Percentiles rank a stretch among this genome's conserved stretches.
phyloP scores from a whole-genome alignment of 23 red algal genomes.

The Cyanidium caldarium region DNA sequence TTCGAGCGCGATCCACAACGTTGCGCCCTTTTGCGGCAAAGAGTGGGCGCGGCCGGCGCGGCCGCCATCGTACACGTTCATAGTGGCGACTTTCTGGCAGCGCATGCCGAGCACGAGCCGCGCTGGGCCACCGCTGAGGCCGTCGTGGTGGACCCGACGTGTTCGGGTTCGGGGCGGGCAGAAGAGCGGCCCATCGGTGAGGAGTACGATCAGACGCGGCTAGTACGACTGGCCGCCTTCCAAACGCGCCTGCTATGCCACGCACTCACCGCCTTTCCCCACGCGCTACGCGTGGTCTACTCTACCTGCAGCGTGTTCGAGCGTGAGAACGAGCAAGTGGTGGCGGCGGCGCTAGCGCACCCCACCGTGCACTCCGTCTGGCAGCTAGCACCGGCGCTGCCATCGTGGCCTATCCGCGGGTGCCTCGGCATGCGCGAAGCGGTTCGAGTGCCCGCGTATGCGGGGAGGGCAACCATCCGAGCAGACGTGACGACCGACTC shows the following conservation, averaged over 20 bases:
- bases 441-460: neutral
- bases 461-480: neutral
- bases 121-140: neutral
- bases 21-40: neutral
- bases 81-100: neutral
- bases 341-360: neutral
- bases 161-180: slow-evolving; percentile 4
- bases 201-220: neutral
- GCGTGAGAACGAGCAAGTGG: slow-evolving; percentile 16
- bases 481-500: no score
- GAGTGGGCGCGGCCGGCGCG: neutral
- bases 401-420: neutral
- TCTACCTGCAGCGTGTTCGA: slow-evolving; percentile 15
- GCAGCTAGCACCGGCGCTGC: neutral
- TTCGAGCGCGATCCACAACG: slow-evolving; percentile 11
- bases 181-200: neutral
- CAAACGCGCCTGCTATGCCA: slow-evolving; percentile 11
- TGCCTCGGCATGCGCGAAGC: neutral
- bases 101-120: neutral
- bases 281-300: slow-evolving; percentile 8
- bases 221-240: neutral
- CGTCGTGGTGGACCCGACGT: slow-evolving; percentile 13
- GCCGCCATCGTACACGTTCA: neutral
- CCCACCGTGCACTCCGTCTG: neutral
- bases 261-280: slow-evolving; percentile 13